Percentiles rank a stretch among this genome's conserved stretches.
Evolutionary conservation across 495 filamentous ascomycete species (phyloP).

Genomic region (Annulohypoxylon stygium): DNA sequence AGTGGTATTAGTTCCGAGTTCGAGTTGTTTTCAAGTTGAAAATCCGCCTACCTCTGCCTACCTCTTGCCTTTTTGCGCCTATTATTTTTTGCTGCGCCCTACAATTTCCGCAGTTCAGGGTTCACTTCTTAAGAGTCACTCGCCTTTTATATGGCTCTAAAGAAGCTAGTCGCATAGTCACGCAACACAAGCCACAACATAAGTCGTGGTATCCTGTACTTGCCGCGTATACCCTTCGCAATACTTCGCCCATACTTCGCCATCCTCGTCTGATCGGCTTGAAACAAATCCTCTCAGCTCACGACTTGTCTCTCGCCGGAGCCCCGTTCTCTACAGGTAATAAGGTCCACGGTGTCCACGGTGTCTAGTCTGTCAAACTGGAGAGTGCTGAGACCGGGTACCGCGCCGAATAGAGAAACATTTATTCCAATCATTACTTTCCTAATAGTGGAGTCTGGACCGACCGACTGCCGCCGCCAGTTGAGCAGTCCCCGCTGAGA

Average conservation of each 20-base stretch:
- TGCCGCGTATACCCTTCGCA: slow-evolving; percentile 11
- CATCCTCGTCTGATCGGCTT: slow-evolving; percentile 5
- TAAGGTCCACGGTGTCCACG: slow-evolving; percentile 2
- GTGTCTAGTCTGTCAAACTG: slow-evolving; percentile 4
- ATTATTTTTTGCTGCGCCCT: slow-evolving; percentile 23
- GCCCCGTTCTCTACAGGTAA: slow-evolving; percentile 23
- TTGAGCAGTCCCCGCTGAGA: slow-evolving; percentile 14
- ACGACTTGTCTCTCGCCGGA: slow-evolving; percentile 21
- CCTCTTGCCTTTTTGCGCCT: no score
- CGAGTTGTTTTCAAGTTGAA: slow-evolving; percentile 19
- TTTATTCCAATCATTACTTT: slow-evolving; percentile 12
- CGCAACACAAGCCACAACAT: slow-evolving; percentile 7
- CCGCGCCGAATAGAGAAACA: slow-evolving; percentile 25
- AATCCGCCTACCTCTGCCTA: not conserved
- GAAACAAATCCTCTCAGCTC: not conserved
- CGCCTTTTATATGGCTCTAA: not conserved
- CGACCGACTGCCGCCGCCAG: slow-evolving; percentile 31
- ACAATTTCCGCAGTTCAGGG: slow-evolving; percentile 1
- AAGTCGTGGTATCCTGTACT: slow-evolving; percentile 3
- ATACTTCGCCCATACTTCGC: slow-evolving; percentile 6
- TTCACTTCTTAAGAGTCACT: slow-evolving; percentile 1
- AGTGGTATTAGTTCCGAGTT: slow-evolving; percentile 26
- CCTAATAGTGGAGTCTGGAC: slow-evolving; percentile 34
- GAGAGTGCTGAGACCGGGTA: slow-evolving; percentile 21
- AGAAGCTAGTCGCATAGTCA: slow-evolving; percentile 11